Conservation (phyloP, 2,329 filamentous ascomycete species). For the Emmonsia crescens region DNA sequence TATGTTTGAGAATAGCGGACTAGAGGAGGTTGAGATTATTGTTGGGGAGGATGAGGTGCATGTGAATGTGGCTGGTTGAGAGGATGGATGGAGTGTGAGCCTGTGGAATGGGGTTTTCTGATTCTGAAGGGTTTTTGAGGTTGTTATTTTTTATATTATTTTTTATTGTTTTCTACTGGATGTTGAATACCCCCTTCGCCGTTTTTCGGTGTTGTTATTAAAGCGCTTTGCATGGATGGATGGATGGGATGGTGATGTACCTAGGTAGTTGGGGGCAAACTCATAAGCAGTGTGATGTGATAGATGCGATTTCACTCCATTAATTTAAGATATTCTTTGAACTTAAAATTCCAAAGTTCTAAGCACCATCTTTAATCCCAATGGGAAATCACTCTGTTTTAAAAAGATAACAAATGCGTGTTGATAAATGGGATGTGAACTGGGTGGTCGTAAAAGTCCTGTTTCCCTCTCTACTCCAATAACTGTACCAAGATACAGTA, state of each 20-base stretch:
- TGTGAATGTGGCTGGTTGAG: background rate
- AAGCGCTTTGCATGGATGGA: background rate
- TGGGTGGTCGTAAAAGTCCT: too few species aligned
- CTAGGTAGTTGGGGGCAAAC: background rate
- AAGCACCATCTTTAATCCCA: background rate
- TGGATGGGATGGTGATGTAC: background rate
- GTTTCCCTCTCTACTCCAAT: too few species aligned
- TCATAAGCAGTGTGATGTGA: background rate
- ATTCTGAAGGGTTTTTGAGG: background rate
- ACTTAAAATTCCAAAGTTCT: background rate
- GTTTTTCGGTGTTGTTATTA: background rate
- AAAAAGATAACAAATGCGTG: background rate
- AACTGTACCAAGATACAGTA: too few species aligned
- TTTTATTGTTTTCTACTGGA: background rate
- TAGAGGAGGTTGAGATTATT: slow-evolving; percentile 15
- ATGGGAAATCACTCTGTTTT: background rate
- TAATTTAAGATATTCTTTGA: background rate
- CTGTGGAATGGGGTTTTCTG: background rate
- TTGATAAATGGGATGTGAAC: background rate
- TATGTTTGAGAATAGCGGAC: slow-evolving; percentile 14
- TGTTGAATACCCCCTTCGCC: background rate
- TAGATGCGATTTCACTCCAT: background rate
- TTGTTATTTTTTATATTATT: background rate
- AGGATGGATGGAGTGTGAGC: background rate
- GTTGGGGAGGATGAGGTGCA: background rate